Conservation (phyloP, 805 yeast species). For the Candida golubevii region DNA sequence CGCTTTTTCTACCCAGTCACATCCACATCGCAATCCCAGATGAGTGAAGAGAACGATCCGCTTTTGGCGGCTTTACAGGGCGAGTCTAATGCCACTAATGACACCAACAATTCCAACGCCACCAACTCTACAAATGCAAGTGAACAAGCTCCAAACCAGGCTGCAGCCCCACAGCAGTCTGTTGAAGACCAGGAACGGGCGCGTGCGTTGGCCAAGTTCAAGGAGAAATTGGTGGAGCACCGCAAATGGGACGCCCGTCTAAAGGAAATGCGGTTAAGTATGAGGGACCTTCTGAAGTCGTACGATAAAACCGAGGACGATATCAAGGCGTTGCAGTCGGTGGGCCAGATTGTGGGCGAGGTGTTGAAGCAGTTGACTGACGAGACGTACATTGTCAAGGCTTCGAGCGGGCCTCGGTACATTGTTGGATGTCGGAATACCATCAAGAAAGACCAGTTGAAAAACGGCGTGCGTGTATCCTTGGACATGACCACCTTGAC, state of each 20-base stretch:
- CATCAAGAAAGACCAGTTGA: conserved; percentile 73
- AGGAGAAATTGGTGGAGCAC: conserved; percentile 85
- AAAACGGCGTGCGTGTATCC: conserved; percentile 95
- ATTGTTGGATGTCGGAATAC: conserved; percentile 97
- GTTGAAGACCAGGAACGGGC: conserved; percentile 66
- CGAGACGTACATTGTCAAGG: conserved; percentile 92
- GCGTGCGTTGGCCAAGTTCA: conserved; percentile 71
- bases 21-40: conserved; percentile 10
- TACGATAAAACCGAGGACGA: conserved; percentile 95
- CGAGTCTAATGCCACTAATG: conserved; percentile 14
- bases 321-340: conserved; percentile 93
- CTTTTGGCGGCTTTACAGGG: conserved; percentile 59
- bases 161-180: conserved; percentile 5
- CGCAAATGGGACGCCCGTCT: conserved; percentile 91
- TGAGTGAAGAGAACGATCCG: conserved; percentile 68
- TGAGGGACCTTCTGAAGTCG: conserved; percentile 77
- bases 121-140: conserved; percentile 6
- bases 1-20: neutral
- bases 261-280: conserved; percentile 75
- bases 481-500: conserved; percentile 96
- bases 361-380: conserved; percentile 92
- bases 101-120: neutral
- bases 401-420: conserved; percentile 95
- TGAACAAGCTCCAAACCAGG: conserved; percentile 10
- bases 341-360: conserved; percentile 96